Evolutionary conservation across 139 green algal species (phyloP).

Genomic region (Dunaliella primolecta): DNA sequence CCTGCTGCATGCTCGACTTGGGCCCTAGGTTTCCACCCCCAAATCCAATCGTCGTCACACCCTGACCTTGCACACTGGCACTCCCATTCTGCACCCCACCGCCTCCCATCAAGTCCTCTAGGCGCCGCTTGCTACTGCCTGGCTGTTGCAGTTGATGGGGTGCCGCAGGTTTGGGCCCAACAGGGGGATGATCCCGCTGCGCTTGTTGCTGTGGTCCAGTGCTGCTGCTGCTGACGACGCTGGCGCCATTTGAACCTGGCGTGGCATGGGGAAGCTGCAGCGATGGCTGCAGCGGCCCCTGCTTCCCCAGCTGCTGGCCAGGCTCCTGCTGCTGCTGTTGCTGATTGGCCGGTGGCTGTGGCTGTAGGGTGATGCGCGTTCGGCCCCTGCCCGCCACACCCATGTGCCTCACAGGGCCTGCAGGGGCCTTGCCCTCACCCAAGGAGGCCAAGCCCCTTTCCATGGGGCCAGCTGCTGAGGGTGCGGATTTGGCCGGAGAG

Average conservation of each 20-base stretch:
- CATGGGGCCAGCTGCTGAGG: background rate
- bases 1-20: background rate
- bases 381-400: conserved; percentile 30
- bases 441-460: background rate
- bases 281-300: background rate
- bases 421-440: background rate
- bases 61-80: background rate
- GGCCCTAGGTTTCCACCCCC: background rate
- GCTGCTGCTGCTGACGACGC: too few species aligned
- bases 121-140: background rate
- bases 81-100: background rate
- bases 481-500: background rate
- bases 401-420: conserved; percentile 11
- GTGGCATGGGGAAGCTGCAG: too few species aligned
- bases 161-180: too few species aligned
- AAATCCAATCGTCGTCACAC: background rate
- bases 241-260: too few species aligned
- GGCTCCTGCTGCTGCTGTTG: background rate
- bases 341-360: background rate
- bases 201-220: too few species aligned
- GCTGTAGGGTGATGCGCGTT: conserved; percentile 14
- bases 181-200: too few species aligned
- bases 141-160: background rate
- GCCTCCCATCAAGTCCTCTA: background rate
- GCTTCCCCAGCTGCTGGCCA: background rate